phyloP scores from a whole-genome alignment of 495 filamentous ascomycete species.

The Hypoxylon fuscum region DNA sequence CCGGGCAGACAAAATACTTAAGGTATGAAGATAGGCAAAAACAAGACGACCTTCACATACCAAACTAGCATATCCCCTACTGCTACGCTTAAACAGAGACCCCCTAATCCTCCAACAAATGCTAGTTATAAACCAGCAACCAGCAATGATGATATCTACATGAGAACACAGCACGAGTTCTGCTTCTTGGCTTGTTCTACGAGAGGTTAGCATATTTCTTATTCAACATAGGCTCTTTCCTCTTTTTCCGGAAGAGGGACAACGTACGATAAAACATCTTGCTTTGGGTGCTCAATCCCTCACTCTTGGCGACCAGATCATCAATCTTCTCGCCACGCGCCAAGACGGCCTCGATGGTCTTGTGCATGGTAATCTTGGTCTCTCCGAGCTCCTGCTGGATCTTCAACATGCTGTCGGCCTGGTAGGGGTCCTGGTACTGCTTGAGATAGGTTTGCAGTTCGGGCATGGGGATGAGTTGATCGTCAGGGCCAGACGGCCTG shows the following conservation, averaged over 20 bases:
- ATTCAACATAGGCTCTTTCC: no score
- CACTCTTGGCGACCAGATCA: constrained; percentile 85
- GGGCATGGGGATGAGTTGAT: constrained; percentile 66
- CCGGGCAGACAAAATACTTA: constrained; percentile 1
- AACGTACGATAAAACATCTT: constrained; percentile 93
- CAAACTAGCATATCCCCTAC: constrained; percentile 18
- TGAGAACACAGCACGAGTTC: constrained; percentile 89
- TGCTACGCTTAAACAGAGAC: constrained; percentile 36
- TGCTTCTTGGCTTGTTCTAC: constrained; percentile 85
- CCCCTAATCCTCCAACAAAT: constrained; percentile 14
- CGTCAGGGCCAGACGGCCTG: constrained; percentile 47
- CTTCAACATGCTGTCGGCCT: constrained; percentile 91
- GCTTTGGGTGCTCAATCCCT: constrained; percentile 84
- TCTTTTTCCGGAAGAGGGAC: neutral
- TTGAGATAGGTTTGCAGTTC: constrained; percentile 82
- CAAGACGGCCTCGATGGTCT: constrained; percentile 91
- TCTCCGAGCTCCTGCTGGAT: constrained; percentile 97
- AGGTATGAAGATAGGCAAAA: constrained; percentile 32
- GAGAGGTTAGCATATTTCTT: constrained; percentile 3
- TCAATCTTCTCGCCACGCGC: constrained; percentile 93
- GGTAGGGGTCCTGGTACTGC: constrained; percentile 88
- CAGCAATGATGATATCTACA: constrained; percentile 59
- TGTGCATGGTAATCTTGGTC: constrained; percentile 97
- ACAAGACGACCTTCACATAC: constrained; percentile 27
- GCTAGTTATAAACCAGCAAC: neutral